A percentile compares a stretch with the other conserved stretches of the same genome.
These are phyloP conservation scores for Penicillium crustosum DNA, from an alignment of 2,329 filamentous ascomycete species.

Conservation along the genomic window DNA sequence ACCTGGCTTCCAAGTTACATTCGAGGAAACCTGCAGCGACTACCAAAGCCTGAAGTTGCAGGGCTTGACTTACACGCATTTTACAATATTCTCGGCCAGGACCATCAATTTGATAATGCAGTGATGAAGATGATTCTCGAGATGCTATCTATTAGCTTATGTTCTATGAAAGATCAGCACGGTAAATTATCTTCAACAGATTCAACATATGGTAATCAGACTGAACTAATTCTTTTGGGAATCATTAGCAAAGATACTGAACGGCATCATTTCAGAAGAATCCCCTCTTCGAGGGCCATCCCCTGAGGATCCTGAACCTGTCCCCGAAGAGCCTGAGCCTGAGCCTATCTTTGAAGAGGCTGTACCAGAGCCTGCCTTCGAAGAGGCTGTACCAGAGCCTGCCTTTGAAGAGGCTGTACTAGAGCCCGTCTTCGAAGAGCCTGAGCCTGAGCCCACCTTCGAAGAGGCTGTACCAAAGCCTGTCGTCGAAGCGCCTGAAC, in stretches of 20 bases:
- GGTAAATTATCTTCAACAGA: neutral
- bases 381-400: too few species aligned
- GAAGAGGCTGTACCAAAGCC: too few species aligned
- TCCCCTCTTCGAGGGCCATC: neutral
- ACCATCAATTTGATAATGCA: conserved; percentile 13
- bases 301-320: neutral
- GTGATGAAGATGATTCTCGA: conserved; percentile 16
- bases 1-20: conserved; percentile 14
- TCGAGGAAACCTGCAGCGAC: conserved; percentile 9
- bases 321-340: neutral
- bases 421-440: too few species aligned
- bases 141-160: conserved; percentile 10
- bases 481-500: too few species aligned
- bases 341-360: too few species aligned
- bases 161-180: conserved; percentile 7
- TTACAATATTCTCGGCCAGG: conserved; percentile 4
- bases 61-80: conserved; percentile 4
- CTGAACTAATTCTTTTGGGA: neutral
- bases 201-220: neutral
- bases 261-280: neutral
- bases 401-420: too few species aligned
- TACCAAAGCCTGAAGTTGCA: neutral
- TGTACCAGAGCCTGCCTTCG: too few species aligned
- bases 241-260: neutral
- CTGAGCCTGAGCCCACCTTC: too few species aligned